Conservation (phyloP, 192 early-diverging fungal genomes). For the Linnemannia hyalina region DNA sequence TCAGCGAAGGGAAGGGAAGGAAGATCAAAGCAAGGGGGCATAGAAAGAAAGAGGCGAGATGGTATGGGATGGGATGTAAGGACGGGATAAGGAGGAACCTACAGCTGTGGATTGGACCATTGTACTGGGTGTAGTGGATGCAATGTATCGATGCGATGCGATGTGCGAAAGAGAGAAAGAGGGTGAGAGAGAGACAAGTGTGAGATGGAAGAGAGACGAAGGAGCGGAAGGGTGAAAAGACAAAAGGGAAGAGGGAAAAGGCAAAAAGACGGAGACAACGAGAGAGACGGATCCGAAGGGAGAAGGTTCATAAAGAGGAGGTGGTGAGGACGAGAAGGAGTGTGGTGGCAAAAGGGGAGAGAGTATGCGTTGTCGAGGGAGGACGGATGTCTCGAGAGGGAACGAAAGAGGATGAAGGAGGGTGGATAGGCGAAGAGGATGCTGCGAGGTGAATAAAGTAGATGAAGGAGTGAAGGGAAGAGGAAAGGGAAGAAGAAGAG, state of each 20-base stretch:
- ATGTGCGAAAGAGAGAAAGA: neutral
- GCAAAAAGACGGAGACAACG: neutral
- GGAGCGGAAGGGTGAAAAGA: neutral
- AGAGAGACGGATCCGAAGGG: neutral
- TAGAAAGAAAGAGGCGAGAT: neutral
- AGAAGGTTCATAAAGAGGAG: neutral
- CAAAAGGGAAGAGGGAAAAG: neutral
- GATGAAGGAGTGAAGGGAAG: constrained; percentile 2
- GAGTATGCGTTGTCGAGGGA: neutral
- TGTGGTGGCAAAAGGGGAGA: neutral
- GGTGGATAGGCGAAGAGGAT: neutral
- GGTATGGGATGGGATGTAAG: constrained; percentile 6
- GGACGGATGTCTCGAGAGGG: neutral
- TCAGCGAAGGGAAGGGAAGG: neutral
- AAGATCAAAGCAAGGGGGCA: neutral
- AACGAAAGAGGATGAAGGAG: neutral
- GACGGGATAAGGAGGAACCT: constrained; percentile 18
- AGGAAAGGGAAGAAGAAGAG: neutral
- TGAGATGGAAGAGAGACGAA: neutral
- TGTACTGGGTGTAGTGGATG: neutral
- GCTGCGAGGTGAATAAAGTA: no score
- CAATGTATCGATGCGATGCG: neutral
- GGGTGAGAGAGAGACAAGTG: neutral
- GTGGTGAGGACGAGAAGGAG: neutral
- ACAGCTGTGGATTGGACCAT: constrained; percentile 27